Base-by-base conservation (phyloP, 2,329 filamentous ascomycete species). In the Thermoascus crustaceus region DNA sequence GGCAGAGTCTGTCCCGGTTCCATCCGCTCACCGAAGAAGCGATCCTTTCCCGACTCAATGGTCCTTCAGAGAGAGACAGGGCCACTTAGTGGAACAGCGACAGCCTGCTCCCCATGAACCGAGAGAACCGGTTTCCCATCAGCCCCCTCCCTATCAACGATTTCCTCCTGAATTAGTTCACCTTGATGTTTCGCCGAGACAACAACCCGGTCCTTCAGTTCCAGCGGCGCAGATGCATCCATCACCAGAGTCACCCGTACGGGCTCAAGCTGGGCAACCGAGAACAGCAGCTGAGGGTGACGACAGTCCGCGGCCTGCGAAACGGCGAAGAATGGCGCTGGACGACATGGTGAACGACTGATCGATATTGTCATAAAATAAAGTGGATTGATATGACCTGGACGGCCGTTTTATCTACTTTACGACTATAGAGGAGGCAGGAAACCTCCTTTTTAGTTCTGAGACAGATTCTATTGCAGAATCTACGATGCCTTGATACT, bases 341-440 rank as follows among this genome's bases (percentile, higher is more conserved):
- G 55, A 63, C 33, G 58, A 63, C 32, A 63, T 63, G 49, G 59
- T 63, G 11, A 63, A 63, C 31, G 59, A 53, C 26, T 62, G 37
- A 39, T n/a, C n/a, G n/a, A n/a, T n/a, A n/a, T n/a, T n/a, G n/a
- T n/a, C n/a, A n/a, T n/a, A n/a, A n/a, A n/a, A n/a, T n/a, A n/a
- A n/a, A n/a, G n/a, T n/a, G n/a, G n/a, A n/a, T n/a, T n/a, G n/a
- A n/a, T n/a, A n/a, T n/a, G n/a, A n/a, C n/a, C n/a, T n/a, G n/a
- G n/a, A n/a, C n/a, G n/a, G n/a, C n/a, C n/a, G n/a, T n/a, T n/a
- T n/a, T n/a, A n/a, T n/a, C n/a, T n/a, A n/a, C n/a, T n/a, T n/a
- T n/a, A n/a, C n/a, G n/a, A n/a, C n/a, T n/a, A n/a, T n/a, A n/a
- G n/a, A n/a, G n/a, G n/a, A n/a, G n/a, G n/a, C n/a, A n/a, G n/a